Base-by-base conservation (phyloP, 2,329 filamentous ascomycete genomes). In the Beauveria asiatica region DNA sequence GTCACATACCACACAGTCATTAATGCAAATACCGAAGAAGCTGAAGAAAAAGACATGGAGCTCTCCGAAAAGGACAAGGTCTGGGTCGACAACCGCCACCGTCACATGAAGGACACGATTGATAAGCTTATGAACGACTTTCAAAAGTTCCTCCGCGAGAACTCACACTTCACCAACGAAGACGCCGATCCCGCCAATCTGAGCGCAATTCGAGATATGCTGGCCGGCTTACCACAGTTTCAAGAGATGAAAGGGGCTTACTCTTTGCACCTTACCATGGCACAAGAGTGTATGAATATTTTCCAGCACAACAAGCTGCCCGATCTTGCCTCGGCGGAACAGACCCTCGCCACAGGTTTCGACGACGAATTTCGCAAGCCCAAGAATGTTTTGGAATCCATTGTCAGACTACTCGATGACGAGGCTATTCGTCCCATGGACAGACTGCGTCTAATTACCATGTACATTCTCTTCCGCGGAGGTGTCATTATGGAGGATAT, bases 81-180 rank as follows among this genome's bases (percentile, higher is more conserved):
- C 51, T 99, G 94, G 94, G 87, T 96, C 25, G 90, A 94, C 62
- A 96, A 96, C 70, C 83, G 94, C 59, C 94, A 99, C 74, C 83
- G 86, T 57, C 94, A 99, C 74, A 99, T 99, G 94, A 96, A 96
- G 72, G 92, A 97, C 72, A 94, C 94, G 3, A 92, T 97, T 67
- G 90, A 93, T 69, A 95, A 93, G 73, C 80, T 99, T 62, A 94
- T 93, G 80, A 83, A 85, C 60, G 93, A 97, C 70, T 97, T 99
- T 70, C 87, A 92, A 68, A 92, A 87, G 70, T 99, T 99, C 75
- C 83, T 96, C 67, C 85, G 87, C 48, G 87, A 94, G 62, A 96
- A 99, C 70, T 89, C 92, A 16, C 90, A 97, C 70, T 97, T 97
- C 69, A 90, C 90, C 13, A 87, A 94, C 64, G 81, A 85, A 69